phyloP scores from a whole-genome alignment of 176 grass and related monocot genomes.

The Carex scoparia region DNA sequence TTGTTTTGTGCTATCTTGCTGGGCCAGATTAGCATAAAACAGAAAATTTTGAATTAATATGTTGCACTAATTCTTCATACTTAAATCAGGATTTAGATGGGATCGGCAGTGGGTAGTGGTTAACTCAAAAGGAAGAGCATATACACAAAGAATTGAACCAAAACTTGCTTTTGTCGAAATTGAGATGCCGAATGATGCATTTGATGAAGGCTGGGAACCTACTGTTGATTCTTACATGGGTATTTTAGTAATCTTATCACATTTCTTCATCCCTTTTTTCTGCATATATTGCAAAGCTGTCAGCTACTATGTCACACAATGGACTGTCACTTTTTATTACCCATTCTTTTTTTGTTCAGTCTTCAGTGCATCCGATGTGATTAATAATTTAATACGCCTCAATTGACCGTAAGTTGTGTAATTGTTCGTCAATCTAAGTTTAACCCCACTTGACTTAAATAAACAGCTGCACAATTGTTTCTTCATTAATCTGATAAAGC shows the following conservation, averaged over 20 bases:
- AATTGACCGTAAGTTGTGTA: too few species aligned
- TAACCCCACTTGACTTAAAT: neutral
- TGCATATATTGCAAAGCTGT: neutral
- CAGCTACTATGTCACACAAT: neutral
- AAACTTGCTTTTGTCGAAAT: conserved; percentile 68
- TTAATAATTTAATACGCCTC: neutral
- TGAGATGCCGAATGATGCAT: conserved; percentile 56
- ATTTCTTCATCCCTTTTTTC: neutral
- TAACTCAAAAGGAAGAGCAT: conserved; percentile 57
- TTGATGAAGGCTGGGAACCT: conserved; percentile 48
- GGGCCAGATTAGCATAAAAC: neutral
- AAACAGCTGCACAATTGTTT: neutral
- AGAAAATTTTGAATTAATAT: neutral
- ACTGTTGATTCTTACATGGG: conserved; percentile 48
- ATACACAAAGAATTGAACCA: conserved; percentile 76
- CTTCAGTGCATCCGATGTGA: neutral
- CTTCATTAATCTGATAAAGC: neutral
- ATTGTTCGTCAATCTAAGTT: neutral
- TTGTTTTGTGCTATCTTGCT: neutral
- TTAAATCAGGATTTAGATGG: conserved; percentile 60
- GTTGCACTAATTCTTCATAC: conserved; percentile 6
- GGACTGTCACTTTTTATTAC: neutral
- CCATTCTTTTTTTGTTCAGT: neutral
- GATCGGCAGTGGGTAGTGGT: conserved; percentile 89
- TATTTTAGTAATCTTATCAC: too few species aligned